A percentile compares a stretch with the other conserved stretches of the same genome.
Evolutionary conservation across 2,329 filamentous ascomycete genomes (phyloP).

Genomic region (Chalara sp.): DNA sequence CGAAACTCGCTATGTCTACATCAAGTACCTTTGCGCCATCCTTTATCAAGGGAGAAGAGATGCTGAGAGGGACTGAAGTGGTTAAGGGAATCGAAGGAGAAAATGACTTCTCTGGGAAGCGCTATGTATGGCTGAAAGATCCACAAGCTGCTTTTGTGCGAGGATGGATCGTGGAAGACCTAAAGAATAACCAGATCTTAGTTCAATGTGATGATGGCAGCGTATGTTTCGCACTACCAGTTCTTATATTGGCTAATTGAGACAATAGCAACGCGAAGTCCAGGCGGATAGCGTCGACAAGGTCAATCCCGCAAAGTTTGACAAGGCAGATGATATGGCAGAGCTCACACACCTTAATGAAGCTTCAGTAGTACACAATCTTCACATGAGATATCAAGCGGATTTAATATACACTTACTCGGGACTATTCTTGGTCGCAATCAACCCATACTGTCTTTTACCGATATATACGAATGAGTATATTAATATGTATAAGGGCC

Average conservation of each 20-base stretch:
- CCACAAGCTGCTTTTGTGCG: slow-evolving; percentile 81
- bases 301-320: slow-evolving; percentile 98
- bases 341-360: slow-evolving; percentile 97
- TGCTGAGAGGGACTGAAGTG: slow-evolving; percentile 48
- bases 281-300: slow-evolving; percentile 88
- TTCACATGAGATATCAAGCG: slow-evolving; percentile 89
- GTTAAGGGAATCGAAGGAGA: slow-evolving; percentile 83
- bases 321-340: slow-evolving; percentile 99
- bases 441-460: slow-evolving; percentile 92
- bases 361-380: slow-evolving; percentile 93
- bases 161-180: slow-evolving; percentile 84
- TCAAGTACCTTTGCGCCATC: slow-evolving; percentile 89
- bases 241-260: slow-evolving; percentile 9
- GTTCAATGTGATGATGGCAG: slow-evolving; percentile 93
- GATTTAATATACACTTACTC: slow-evolving; percentile 99
- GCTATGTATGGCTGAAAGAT: slow-evolving; percentile 97
- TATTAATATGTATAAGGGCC: slow-evolving; percentile 95
- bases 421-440: slow-evolving; percentile 89
- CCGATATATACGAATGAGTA: slow-evolving; percentile 97
- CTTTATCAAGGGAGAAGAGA: slow-evolving; percentile 86
- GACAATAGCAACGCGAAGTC: slow-evolving; percentile 72
- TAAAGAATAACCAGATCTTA: slow-evolving; percentile 59
- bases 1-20: slow-evolving; percentile 54
- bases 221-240: slow-evolving; percentile 43
- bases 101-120: slow-evolving; percentile 97